Evolutionary conservation across 306 rosid genomes (phyloP), one percentile per base, ranked within the genome.

Genomic region (Sesbania bispinosa): DNA sequence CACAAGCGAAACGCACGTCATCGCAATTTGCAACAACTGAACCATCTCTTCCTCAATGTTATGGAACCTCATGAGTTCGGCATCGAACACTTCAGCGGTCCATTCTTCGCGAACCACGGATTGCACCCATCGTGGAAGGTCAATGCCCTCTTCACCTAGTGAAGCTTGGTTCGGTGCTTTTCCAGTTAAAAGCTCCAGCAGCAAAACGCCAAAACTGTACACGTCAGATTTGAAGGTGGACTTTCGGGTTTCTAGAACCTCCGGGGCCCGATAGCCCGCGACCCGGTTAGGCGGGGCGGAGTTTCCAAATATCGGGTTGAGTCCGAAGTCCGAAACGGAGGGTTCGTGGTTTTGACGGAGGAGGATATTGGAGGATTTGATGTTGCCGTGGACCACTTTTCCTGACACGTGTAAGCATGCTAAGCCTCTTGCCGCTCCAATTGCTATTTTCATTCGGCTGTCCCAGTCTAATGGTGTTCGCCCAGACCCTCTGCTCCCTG

Each of bases 31-130:
- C 21, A 62, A 11, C 48, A 61, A 36, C 18, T 61, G 48, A 35
- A 61, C 48, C 67, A 61, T 61, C 67, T 61, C 48, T 1, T 61
- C 67, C 3, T 36, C 67, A 2, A 18, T 61, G 48, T 35, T 61
- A 13, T 10, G 67, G 10, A 9, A 61, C 30, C 67, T 19, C 67
- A 61, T 35, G 0, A 61, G 32, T 38, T 61, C 67, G 1, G 30
- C 85, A 14, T 90, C 96, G 38, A 90, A 90, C 15, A 90, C 96
- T 70, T 90, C 96, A 0, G 94, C 94, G 4, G 96, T 90, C 96
- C 96, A 90, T 29, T 90, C 96, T 50, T 90, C 94, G 0, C 94
- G 79, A 3, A 90, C 96, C 61, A 90, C 96, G 3, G 96, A 90
- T 54, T 86, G 96, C 43, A 90, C 94, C 96, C 96, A 90, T 71